Conservation (phyloP, 306 rosid species). For the Malus sieversii region DNA sequence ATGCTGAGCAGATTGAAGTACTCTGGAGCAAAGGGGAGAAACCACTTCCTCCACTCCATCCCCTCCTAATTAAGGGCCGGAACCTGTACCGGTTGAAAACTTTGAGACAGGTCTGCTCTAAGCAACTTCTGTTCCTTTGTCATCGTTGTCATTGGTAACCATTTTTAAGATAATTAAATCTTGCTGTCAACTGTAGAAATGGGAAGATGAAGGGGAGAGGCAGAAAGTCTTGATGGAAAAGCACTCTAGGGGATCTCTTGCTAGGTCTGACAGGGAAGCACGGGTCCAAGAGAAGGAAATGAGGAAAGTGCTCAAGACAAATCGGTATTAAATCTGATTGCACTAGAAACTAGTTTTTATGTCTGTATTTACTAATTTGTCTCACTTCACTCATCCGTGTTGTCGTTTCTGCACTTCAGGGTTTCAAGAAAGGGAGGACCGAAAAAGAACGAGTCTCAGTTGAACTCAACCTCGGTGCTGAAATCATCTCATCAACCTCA, state of each 20-base stretch:
- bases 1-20: slow-evolving; percentile 65
- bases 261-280: slow-evolving; percentile 61
- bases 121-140: slow-evolving; percentile 6
- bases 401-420: slow-evolving; percentile 32
- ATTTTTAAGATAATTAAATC: slow-evolving; percentile 6
- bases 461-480: slow-evolving; percentile 16
- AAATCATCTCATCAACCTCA: slow-evolving; percentile 14
- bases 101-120: slow-evolving; percentile 66
- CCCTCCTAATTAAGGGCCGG: slow-evolving; percentile 81
- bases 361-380: background rate
- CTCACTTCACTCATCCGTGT: no score
- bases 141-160: background rate
- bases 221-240: slow-evolving; percentile 58
- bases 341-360: background rate
- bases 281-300: slow-evolving; percentile 55
- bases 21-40: slow-evolving; percentile 94
- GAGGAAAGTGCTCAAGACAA: slow-evolving; percentile 30
- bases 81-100: slow-evolving; percentile 81
- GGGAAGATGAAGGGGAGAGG: slow-evolving; percentile 74
- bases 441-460: slow-evolving; percentile 23
- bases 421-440: slow-evolving; percentile 34
- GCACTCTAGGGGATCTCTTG: slow-evolving; percentile 68
- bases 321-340: slow-evolving; percentile 32
- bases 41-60: slow-evolving; percentile 74
- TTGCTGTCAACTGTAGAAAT: slow-evolving; percentile 36